phyloP scores from a whole-genome alignment of 805 yeast genomes.

The Wickerhamomyces hampshirensis region DNA sequence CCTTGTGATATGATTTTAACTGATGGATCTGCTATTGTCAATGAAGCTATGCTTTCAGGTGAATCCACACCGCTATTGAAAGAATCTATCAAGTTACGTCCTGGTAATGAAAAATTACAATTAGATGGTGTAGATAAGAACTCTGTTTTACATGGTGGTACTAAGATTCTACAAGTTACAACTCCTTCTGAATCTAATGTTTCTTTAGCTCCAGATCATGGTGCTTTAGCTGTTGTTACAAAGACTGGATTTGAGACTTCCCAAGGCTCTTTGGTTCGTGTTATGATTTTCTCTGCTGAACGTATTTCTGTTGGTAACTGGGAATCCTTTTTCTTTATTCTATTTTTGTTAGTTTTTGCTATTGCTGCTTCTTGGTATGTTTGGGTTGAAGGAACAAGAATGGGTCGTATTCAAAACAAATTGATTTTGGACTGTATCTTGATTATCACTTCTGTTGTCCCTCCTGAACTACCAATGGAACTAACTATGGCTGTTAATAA shows the following conservation, averaged over 20 bases:
- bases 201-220: slow-evolving; percentile 73
- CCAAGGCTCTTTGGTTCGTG: slow-evolving; percentile 95
- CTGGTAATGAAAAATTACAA: slow-evolving; percentile 59
- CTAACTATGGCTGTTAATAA: slow-evolving; percentile 96
- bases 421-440: slow-evolving; percentile 92
- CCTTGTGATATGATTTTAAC: slow-evolving; percentile 89
- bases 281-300: slow-evolving; percentile 95
- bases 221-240: slow-evolving; percentile 85
- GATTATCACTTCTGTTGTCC: slow-evolving; percentile 95
- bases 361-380: slow-evolving; percentile 96
- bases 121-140: slow-evolving; percentile 85
- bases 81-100: slow-evolving; percentile 85
- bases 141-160: slow-evolving; percentile 90
- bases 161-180: slow-evolving; percentile 89
- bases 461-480: slow-evolving; percentile 99
- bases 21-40: slow-evolving; percentile 91
- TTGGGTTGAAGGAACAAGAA: slow-evolving; percentile 94
- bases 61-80: slow-evolving; percentile 96
- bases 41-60: slow-evolving; percentile 98
- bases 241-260: slow-evolving; percentile 98
- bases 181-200: slow-evolving; percentile 46
- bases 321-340: slow-evolving; percentile 89
- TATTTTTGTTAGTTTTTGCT: slow-evolving; percentile 86
- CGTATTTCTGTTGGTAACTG: slow-evolving; percentile 93
- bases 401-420: slow-evolving; percentile 94